Conservation (phyloP, 2,329 filamentous ascomycete genomes). For the Aspergillus phoenicis region DNA sequence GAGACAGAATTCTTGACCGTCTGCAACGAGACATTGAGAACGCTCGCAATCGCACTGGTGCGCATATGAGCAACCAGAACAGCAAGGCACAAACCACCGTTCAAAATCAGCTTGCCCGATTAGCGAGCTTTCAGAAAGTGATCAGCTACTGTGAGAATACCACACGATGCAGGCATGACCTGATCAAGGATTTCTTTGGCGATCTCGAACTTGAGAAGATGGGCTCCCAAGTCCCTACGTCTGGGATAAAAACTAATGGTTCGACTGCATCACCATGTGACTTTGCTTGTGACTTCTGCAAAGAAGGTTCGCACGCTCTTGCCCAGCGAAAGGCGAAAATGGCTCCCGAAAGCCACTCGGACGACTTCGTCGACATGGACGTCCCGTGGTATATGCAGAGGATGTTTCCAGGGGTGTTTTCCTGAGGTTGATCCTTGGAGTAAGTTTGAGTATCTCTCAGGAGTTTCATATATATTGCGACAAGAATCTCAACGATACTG, state of each 20-base stretch:
- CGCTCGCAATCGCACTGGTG: constrained; percentile 34
- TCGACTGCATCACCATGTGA: constrained; percentile 59
- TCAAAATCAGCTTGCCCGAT: constrained; percentile 47
- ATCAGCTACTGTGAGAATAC: constrained; percentile 81
- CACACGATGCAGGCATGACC: constrained; percentile 70
- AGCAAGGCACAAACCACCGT: constrained; percentile 20
- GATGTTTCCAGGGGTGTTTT: constrained; percentile 20
- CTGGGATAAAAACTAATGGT: constrained; percentile 2
- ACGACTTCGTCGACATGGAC: constrained; percentile 16
- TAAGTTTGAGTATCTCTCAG: neutral
- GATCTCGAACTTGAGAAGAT: constrained; percentile 52
- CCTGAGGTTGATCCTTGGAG: neutral
- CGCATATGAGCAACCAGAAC: constrained; percentile 45
- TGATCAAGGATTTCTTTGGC: constrained; percentile 77
- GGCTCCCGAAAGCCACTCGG: constrained; percentile 21
- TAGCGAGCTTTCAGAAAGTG: constrained; percentile 67
- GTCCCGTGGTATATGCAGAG: constrained; percentile 17
- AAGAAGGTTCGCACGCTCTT: constrained; percentile 62
- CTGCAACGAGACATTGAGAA: constrained; percentile 50
- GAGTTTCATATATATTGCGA: neutral
- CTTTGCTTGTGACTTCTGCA: constrained; percentile 78
- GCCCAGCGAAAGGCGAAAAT: constrained; percentile 56
- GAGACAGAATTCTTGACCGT: constrained; percentile 68
- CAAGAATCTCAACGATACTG: neutral
- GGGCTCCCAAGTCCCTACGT: constrained; percentile 28